Evolutionary conservation across 1,284 basidiomycete species (phyloP), one percentile per base, ranked within the genome.

Genomic region (Baeospora myosura): DNA sequence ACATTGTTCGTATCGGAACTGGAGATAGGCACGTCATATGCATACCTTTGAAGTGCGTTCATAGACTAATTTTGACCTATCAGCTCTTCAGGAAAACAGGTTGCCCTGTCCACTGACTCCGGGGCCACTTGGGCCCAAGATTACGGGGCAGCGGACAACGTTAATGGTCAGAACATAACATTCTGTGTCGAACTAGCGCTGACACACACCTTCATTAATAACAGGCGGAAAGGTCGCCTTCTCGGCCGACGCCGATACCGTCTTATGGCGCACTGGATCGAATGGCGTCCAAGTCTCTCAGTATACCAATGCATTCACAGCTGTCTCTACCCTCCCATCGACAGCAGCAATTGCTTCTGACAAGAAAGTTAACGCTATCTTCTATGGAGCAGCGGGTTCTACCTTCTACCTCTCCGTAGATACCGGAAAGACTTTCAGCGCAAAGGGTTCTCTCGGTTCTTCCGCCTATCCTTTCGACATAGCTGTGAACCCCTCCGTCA

Each of bases 351-450:
- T 81, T 47, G 76, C 76, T 4, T 74, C 78, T 2, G 78, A 81
- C 59, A 80, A 79, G 58, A 64, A 65, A 49, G 71, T 69, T 56
- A 71, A 74, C 51, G 60, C 67, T 0, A 54, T 76, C 24, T 78
- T 80, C 62, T 81, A 79, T 50, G 78, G 67, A 23, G 75, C 76
- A 10, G 64, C 71, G 11, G 66, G 66, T 0, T 63, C 64, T 11
- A 62, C 59, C n/a, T 78, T 81, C 64, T 81, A 78, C 52, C 49
- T 78, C 14, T 79, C 78, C 4, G 68, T 59, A 4, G 68, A 81
- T 46, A 67, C 66, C 18, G 78, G 72, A 4, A 64, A 66, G 46
- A 73, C 76, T 0, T 82, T 80, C 56, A 46, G 60, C 6, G 53
- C 56, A 0, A 60, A 61, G 35, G 66, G 66, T 18, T 56, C 64